These are phyloP conservation scores for Petunia secreta DNA, from an alignment of 257 asterid species.

Conservation along the genomic window DNA sequence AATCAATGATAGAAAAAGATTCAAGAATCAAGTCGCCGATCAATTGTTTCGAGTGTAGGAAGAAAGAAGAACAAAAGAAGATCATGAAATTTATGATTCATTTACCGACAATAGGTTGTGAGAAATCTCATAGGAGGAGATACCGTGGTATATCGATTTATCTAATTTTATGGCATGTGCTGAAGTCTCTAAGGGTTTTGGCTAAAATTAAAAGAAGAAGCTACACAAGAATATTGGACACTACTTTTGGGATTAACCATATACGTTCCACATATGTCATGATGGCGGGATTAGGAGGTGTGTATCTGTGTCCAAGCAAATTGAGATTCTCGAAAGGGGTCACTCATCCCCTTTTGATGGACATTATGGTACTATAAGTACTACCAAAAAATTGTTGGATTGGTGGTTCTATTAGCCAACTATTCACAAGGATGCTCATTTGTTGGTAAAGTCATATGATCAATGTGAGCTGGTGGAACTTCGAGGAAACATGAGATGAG, in stretches of 20 bases:
- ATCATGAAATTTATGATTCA: neutral
- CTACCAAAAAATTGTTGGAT: too few relatives aligned
- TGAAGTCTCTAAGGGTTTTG: too few relatives aligned
- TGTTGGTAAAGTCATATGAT: too few relatives aligned
- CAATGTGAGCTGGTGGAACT: neutral
- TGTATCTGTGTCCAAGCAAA: neutral
- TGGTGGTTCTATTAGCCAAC: neutral
- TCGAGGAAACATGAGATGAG: too few relatives aligned
- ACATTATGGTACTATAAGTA: neutral
- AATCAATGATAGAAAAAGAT: neutral
- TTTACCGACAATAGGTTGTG: neutral
- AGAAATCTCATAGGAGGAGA: neutral
- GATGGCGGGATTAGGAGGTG: neutral
- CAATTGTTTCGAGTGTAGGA: neutral
- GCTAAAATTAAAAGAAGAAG: too few relatives aligned
- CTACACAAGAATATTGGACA: too few relatives aligned
- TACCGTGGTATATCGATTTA: too few relatives aligned
- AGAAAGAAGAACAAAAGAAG: neutral
- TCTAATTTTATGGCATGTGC: neutral
- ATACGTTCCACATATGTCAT: neutral
- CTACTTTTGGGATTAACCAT: too few relatives aligned
- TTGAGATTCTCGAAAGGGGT: neutral
- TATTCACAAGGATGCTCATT: neutral
- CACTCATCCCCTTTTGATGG: neutral
- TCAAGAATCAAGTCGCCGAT: neutral